Evolutionary conservation across 768 basidiomycete species (phyloP), one percentile per base, ranked within the genome.

Genomic region (Neoboletus magnificus): DNA sequence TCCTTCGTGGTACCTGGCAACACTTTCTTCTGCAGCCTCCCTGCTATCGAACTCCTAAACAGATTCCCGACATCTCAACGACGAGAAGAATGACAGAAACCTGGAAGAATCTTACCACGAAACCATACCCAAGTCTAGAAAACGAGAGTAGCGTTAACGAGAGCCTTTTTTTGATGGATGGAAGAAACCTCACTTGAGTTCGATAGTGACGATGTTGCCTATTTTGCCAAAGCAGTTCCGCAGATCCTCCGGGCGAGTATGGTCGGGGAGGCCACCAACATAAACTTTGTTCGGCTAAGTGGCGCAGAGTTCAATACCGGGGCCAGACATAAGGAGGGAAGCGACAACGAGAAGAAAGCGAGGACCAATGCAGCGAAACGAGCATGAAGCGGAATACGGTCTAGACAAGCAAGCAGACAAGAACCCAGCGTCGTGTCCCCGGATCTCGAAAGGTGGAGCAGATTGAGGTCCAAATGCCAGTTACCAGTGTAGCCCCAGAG

Each of bases 271-370:
- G 61, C 91, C 90, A 69, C 91, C 91, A 68, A 94, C 84, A 71
- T 94, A 94, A 72, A 94, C 86, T 77, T 94, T 94, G 77, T 91
- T 92, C 77, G 90, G 87, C 90, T 93, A 82, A 77, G 79, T 77
- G 78, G 80, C 79, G 82, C 76, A 83, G 79, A 72, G 80, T 68
- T 85, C 77, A 86, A 84, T 83, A 84, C 82, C 76, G 66, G 48
- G 79, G 70, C 70, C 71, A 76, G 75, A 80, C 76, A 79, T 16
- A 71, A 75, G 71, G 71, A 71, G 70, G 68, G 78, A 77, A 75
- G 58, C 64, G 63, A 80, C 67, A 72, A 76, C 70, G 77, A 79
- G 72, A 76, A 77, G 72, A 72, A 68, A 68, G 66, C 68, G 63
- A 72, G 73, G 60, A 62, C 63, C 74, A 74, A 74, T 72, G 71